Base-by-base conservation (phyloP, 2,329 filamentous ascomycete genomes). In the Phoma sp. region DNA sequence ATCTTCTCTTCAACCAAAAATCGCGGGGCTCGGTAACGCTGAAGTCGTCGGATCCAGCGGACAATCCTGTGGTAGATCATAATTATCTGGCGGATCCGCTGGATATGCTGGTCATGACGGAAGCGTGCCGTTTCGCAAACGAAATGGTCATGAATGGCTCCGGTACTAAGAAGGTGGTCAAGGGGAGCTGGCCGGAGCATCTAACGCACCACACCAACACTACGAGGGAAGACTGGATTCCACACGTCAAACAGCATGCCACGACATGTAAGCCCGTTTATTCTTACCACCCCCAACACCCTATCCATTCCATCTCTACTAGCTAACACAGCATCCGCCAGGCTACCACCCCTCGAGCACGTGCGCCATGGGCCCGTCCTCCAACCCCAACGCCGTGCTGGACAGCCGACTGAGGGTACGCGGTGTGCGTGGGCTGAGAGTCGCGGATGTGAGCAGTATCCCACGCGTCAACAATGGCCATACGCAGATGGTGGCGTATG, bases 61-160 rank as follows among this genome's bases (percentile, higher is more conserved):
- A 80, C 1, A 80, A 81, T n/a, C 85, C 85, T 0, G 69, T 83
- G 0, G 82, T 87, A 0, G 80, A 87, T 64, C 84, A 84, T 62
- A 82, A 82, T 51, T 88, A 86, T 57, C 74, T 88, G 2, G 79
- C 77, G 2, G 79, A 88, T 58, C 81, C 82, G 5, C 71, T 87
- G 9, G 85, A 88, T 58, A 64, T 87, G 36, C 74, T 87, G 17
- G 83, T 88, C 6, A 67, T 88, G 48, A 81, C 77, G 2, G 85
- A 88, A 65, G 85, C 81, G 0, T 86, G 84, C 40, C 77, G 78
- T 2, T 83, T 82, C 41, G 84, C 78, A 0, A 87, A 88, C 59
- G 85, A 88, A 69, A 83, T 88, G 57, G 78, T 86, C 24, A 82
- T 81, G 68, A 74, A 83, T 15, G 85, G 85, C 0, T 75, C 76